Evolutionary conservation across 768 basidiomycete species (phyloP).

Genomic region (Lyophyllum atratum): DNA sequence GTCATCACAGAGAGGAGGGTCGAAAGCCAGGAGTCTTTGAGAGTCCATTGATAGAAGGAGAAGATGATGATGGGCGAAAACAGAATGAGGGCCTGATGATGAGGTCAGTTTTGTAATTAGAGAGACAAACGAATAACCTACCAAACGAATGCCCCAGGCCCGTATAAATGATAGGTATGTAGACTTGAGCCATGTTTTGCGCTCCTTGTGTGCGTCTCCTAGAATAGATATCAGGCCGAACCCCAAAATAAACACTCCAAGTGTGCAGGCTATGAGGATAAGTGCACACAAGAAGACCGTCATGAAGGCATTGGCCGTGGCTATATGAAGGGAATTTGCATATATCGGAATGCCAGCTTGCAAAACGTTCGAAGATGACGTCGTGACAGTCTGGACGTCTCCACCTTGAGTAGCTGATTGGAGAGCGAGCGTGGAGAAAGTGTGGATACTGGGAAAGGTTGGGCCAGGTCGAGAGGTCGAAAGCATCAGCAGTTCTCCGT

Average conservation of each 20-base stretch:
- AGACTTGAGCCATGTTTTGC: slow-evolving; percentile 17
- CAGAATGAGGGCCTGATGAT: slow-evolving; percentile 57
- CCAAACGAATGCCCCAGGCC: slow-evolving; percentile 69
- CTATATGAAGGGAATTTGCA: slow-evolving; percentile 74
- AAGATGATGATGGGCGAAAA: slow-evolving; percentile 76
- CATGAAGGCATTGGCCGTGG: slow-evolving; percentile 88
- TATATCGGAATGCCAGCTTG: slow-evolving; percentile 84
- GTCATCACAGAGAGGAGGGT: slow-evolving; percentile 75
- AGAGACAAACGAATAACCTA: slow-evolving; percentile 37
- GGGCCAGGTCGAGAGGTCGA: background rate
- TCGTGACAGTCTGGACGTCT: slow-evolving; percentile 67
- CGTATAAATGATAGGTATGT: slow-evolving; percentile 49
- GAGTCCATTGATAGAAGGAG: slow-evolving; percentile 88
- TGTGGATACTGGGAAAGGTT: background rate
- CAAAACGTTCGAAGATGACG: slow-evolving; percentile 63
- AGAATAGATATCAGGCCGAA: slow-evolving; percentile 45
- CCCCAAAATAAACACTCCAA: slow-evolving; percentile 51
- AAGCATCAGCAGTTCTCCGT: background rate
- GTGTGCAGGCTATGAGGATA: slow-evolving; percentile 62
- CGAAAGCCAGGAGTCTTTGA: slow-evolving; percentile 86
- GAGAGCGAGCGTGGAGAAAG: slow-evolving; percentile 7
- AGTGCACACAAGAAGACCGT: slow-evolving; percentile 80
- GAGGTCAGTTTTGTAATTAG: slow-evolving; percentile 1
- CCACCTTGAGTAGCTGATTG: slow-evolving; percentile 25
- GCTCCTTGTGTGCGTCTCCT: slow-evolving; percentile 11